Evolutionary conservation across 768 basidiomycete genomes (phyloP), one percentile per base, ranked within the genome.

Genomic region (Mycena floridula): DNA sequence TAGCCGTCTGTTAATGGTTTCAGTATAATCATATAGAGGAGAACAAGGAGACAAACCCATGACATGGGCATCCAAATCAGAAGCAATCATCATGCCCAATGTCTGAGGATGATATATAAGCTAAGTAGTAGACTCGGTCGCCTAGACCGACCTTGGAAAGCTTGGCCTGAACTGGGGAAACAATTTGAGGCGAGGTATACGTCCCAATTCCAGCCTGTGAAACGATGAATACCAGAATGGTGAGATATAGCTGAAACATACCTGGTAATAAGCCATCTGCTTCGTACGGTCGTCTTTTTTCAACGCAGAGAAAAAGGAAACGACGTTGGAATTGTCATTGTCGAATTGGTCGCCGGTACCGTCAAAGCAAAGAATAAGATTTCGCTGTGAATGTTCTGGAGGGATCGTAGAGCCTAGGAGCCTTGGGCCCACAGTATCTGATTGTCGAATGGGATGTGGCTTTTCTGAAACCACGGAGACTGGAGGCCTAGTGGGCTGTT

Each of bases 141-240:
- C 18, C 3, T 36, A 54, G n/a, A n/a, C n/a, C n/a, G n/a, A n/a
- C 62, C 57, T 62, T 62, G 6, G 56, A 59, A 23, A 61, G 37
- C 27, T 56, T 72, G 2, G 74, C 61, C 53, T 53, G 54, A 3
- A 73, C 37, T 0, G 75, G 76, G 2, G 76, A 76, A 3, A 70
- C 76, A 15, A 77, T 63, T 47, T 73, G 52, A 0, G 77, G 77
- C 6, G 66, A 60, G 6, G 69, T 71, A 43, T 82, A 82, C 1
- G 80, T 82, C 3, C 80, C 80, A 37, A 82, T 81, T 6, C 81
- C 80, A 21, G 80, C 73, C 71, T 79, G 49, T 28, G 13, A 13
- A 20, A 16, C 25, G 27, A 21, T 49, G 45, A 24, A 27, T 24
- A 1, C 26, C 2, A 15, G 30, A 11, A 23, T 2, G 37, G 7